Evolutionary conservation across 2,329 filamentous ascomycete species (phyloP), one percentile per base, ranked within the genome.

Genomic region (Colletotrichum sp.): DNA sequence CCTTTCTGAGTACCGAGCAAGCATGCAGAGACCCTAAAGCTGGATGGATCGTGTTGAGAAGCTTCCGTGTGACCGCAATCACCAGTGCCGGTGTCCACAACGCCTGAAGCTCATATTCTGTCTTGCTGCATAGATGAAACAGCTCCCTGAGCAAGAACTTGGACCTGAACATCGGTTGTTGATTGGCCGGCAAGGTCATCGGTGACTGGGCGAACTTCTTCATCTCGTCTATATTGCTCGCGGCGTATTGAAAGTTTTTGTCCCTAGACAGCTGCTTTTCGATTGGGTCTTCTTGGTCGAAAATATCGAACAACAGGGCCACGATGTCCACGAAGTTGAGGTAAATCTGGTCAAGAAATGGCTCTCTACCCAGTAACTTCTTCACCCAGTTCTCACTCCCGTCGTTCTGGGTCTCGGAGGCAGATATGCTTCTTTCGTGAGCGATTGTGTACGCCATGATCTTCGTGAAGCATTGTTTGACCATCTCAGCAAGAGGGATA

Each of bases 21-120:
- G 94, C 93, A 82, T 98, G 94, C 7, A 98, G 86, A 24, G 97
- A 94, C 0, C 97, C 97, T 8, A 98, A 86, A 1, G 95, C 94
- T 24, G 93, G 90, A 79, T 97, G 93, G 21, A 98, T 93, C 2
- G 92, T 93, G 80, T 95, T 93, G 69, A 99, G 86, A 4, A 99
- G 88, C 76, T 90, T 93, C 66, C 97, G 91, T 67, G 94, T 91
- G 31, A 97, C 89, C 72, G 92, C 93, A 1, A 93, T 90, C 65
- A 95, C 92, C 54, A 96, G 85, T 5, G 93, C 89, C 8, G 95
- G 90, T 1, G 92, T 94, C 94, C 95, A 98, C 15, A 98, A 87
- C 7, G 83, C 88, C 66, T 85, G 84, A 51, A 91, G 83, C 61
- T 95, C 90, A 77, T 91, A 91, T 24, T 91, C 90, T 3, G 92